Evolutionary conservation across 2,329 filamentous ascomycete genomes (phyloP), one percentile per base, ranked within the genome.

Genomic region (Xylaria sp.): DNA sequence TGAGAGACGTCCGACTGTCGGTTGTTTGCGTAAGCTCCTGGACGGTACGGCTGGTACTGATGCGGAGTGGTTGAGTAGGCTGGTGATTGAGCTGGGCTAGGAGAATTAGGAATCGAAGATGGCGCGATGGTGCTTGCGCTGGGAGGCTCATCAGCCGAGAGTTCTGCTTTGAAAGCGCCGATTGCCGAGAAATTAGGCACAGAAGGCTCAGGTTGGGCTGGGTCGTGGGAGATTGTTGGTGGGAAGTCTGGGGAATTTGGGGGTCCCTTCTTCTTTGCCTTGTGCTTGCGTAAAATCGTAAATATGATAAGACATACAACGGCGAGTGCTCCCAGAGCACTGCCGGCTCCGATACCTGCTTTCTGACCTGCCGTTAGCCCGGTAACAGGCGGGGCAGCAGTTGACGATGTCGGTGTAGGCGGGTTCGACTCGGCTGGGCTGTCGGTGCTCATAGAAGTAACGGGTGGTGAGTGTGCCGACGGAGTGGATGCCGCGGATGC

Each of bases 141-240:
- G 28, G 18, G 37, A 15, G 70, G 69, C 2, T 66, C 66, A 18
- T 71, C 57, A 8, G 71, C 66, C 60, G 71, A 66, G 8, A 73
- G 28, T 48, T 73, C 71, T 2, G 71, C 66, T 62, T 73, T 73
- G 51, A 61, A 73, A 8, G 61, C 64, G 18, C 46, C 37, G 10
- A 71, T 41, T n/a, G 60, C 46, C 5, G 60, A 46, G 23, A 54
- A 56, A 18, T 15, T 34, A 1, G 63, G 67, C 10, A 9, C n/a
- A n/a, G 52, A 23, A 13, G 60, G 44, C 5, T 46, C 37, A 20
- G 23, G n/a, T n/a, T 54, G 57, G 15, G 23, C 1, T 34, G 50
- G 46, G 23, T 31, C 23, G 1, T 34, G 34, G 7, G 60, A 34
- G 6, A 31, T 15, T 39, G 44, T 48, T n/a, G 58, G 58, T 15